Conservation (phyloP, 1,284 basidiomycete species). For the Naganishia cerealis region DNA sequence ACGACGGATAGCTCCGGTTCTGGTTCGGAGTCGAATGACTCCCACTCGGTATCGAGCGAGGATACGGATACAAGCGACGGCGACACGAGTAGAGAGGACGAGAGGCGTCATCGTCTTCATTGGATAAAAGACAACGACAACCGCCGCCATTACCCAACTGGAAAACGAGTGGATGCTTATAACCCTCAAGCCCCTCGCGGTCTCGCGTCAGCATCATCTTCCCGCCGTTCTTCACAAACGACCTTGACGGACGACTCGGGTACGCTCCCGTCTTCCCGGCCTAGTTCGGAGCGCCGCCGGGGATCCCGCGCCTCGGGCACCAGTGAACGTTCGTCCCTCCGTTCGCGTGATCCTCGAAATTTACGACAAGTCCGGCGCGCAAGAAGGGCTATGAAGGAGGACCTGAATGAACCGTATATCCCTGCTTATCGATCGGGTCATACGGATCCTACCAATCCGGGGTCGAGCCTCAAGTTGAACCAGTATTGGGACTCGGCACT, state of each 20-base stretch:
- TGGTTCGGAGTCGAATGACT: not conserved
- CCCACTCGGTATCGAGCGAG: not conserved
- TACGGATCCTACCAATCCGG: slow-evolving; percentile 35
- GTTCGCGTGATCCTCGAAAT: slow-evolving; percentile 1
- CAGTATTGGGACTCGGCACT: slow-evolving; percentile 34
- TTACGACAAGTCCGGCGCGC: slow-evolving; percentile 34
- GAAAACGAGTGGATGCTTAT: not conserved
- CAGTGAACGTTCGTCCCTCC: slow-evolving; percentile 22
- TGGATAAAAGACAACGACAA: not conserved
- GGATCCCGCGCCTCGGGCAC: not conserved
- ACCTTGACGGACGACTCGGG: slow-evolving; percentile 13
- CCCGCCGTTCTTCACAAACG: slow-evolving; percentile 21
- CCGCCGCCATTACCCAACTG: not conserved
- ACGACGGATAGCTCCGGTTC: not conserved
- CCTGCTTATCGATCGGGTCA: slow-evolving; percentile 36
- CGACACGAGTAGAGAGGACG: slow-evolving; percentile 8
- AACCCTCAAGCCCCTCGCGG: not conserved
- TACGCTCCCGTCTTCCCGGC: not conserved
- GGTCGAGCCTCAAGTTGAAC: slow-evolving; percentile 33
- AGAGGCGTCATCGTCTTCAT: not conserved
- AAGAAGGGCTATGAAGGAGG: slow-evolving; percentile 35
- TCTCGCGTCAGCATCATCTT: slow-evolving; percentile 24
- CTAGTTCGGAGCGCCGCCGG: slow-evolving; percentile 7
- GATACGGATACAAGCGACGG: not conserved
- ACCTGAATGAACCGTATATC: slow-evolving; percentile 43